Evolutionary conservation across 2,329 filamentous ascomycete genomes (phyloP).

Genomic region (Aureobasidium sp.): DNA sequence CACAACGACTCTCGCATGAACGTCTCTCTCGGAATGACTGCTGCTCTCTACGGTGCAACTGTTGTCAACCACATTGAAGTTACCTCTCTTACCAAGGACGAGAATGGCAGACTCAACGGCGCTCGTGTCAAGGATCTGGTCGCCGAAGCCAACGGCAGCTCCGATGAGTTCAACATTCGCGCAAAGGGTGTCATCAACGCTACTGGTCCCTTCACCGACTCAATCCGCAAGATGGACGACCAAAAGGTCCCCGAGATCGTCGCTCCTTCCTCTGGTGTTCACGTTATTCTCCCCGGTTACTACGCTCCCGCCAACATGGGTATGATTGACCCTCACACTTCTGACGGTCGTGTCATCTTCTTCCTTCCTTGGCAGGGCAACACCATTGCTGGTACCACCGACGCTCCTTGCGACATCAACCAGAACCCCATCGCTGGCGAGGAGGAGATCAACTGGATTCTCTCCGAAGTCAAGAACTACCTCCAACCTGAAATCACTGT

Average conservation of each 20-base stretch:
- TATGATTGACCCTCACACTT: slow-evolving; percentile 77
- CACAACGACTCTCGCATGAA: slow-evolving; percentile 94
- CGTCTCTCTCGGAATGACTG: slow-evolving; percentile 79
- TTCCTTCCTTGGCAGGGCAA: slow-evolving; percentile 92
- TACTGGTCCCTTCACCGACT: slow-evolving; percentile 81
- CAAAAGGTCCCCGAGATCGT: slow-evolving; percentile 67
- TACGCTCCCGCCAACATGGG: slow-evolving; percentile 83
- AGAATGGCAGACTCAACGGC: slow-evolving; percentile 63
- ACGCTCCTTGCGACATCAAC: slow-evolving; percentile 66
- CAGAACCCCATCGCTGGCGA: slow-evolving; percentile 71
- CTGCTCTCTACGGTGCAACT: slow-evolving; percentile 77
- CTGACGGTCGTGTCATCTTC: slow-evolving; percentile 85
- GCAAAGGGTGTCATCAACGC: slow-evolving; percentile 83
- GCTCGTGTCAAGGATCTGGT: slow-evolving; percentile 67
- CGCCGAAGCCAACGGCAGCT: slow-evolving; percentile 54
- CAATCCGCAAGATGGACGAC: slow-evolving; percentile 80
- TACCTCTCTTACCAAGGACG: slow-evolving; percentile 67
- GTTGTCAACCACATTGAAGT: slow-evolving; percentile 81
- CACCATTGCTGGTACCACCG: slow-evolving; percentile 83
- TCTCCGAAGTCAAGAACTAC: slow-evolving; percentile 75
- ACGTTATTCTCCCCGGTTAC: slow-evolving; percentile 81
- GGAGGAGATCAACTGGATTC: slow-evolving; percentile 81
- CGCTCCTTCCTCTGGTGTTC: slow-evolving; percentile 76
- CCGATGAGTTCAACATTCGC: slow-evolving; percentile 61
- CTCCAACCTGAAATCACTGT: slow-evolving; percentile 79